A percentile compares a stretch with the other conserved stretches of the same genome.
These are phyloP conservation scores for Backusella australiensis DNA, from an alignment of 192 early-diverging fungal genomes.

Conservation along the genomic window DNA sequence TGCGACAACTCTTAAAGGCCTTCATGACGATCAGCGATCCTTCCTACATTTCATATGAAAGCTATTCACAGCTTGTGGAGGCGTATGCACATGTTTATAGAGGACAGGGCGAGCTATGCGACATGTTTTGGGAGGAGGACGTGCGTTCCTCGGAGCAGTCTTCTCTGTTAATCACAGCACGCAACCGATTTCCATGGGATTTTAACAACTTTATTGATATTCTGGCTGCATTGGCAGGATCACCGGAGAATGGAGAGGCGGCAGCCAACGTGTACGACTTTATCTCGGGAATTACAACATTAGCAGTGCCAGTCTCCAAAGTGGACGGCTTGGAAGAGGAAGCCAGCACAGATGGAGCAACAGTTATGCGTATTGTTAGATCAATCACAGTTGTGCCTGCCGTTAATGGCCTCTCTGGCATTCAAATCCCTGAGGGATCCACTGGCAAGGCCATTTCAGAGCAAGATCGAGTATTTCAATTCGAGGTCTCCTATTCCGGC, in stretches of 20 bases:
- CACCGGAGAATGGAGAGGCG: not conserved
- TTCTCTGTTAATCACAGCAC: slow-evolving; percentile 14
- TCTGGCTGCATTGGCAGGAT: slow-evolving; percentile 15
- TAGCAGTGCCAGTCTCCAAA: slow-evolving; percentile 8
- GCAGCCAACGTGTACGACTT: slow-evolving; percentile 23
- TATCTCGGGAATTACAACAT: not conserved
- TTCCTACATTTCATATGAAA: slow-evolving; percentile 11
- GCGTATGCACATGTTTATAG: not conserved
- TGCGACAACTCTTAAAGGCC: not conserved
- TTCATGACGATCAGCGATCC: slow-evolving; percentile 15
- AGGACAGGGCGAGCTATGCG: slow-evolving; percentile 18
- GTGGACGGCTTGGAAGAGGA: not conserved
- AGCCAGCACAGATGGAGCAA: not conserved
- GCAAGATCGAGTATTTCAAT: slow-evolving; percentile 3
- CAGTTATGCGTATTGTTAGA: not conserved
- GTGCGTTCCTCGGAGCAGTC: not conserved
- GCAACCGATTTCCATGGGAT: slow-evolving; percentile 11
- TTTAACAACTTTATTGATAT: slow-evolving; percentile 18
- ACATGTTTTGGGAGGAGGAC: slow-evolving; percentile 26
- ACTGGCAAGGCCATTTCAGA: not conserved
- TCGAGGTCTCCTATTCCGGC: slow-evolving; percentile 21
- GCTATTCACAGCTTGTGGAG: slow-evolving; percentile 9
- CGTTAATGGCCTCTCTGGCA: not conserved
- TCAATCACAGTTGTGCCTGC: not conserved
- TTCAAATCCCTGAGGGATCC: slow-evolving; percentile 8